Evolutionary conservation across 2,329 filamentous ascomycete species (phyloP), one percentile per base, ranked within the genome.

Genomic region (Rutstroemia sp.): DNA sequence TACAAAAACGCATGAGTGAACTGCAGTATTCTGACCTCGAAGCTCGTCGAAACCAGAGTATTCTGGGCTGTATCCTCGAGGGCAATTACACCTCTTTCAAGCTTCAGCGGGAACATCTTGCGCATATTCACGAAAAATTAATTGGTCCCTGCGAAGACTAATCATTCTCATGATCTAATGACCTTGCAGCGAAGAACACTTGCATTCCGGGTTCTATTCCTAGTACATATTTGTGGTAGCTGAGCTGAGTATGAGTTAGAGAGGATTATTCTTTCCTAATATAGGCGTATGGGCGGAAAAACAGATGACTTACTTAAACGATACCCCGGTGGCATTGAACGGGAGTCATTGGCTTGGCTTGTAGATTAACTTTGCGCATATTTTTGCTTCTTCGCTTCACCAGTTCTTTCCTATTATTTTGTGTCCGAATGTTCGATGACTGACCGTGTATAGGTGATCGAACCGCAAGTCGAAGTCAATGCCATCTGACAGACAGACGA

Each of bases 31-130:
- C 67, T 16, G 44, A 55, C 34, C 42, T 54, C 8, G 52, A 65
- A 3, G 61, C 67, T 25, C 66, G 70, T 16, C 59, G 64, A 39
- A 61, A 60, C 7, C 61, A 60, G 57, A 70, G 60, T 52, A 81
- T 96, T 23, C 79, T 97, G 6, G 81, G 81, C 37, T 77, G 82
- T 41, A 79, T 96, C 41, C 75, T 95, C 53, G 86, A 79, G 10
- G 91, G 89, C 53, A 86, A 95, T 65, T 97, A 96, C 70, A 78
- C 79, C 5, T 81, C 82, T 2, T 95, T 95, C 67, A 74, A 80
- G 19, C 70, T 76, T 44, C 89, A 95, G 69, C 81, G 91, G 52
- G 73, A 79, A 12, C 86, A 70, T 58, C 65, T 70, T 42, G 61
- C 59, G 12, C 64, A 68, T 51, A 49, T 70, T 19, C 61, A 69